These are phyloP conservation scores for Pseudocercospora musae DNA, from an alignment of 2,329 filamentous ascomycete species.

Conservation along the genomic window DNA sequence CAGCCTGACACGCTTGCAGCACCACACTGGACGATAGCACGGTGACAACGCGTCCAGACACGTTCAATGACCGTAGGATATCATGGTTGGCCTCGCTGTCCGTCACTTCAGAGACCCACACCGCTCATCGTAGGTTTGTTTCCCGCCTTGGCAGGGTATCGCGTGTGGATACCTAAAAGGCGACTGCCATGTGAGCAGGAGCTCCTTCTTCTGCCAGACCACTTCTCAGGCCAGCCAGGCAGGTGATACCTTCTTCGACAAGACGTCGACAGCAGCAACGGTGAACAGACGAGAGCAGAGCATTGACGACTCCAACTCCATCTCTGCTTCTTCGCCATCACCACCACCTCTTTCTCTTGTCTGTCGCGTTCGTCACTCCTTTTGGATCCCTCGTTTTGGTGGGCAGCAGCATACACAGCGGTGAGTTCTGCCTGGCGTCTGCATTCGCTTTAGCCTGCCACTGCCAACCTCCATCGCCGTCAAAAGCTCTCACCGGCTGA, in stretches of 20 bases:
- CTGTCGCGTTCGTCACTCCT: constrained; percentile 5
- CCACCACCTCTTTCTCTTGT: constrained; percentile 5
- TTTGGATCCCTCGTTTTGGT: constrained; percentile 5
- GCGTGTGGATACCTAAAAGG: background rate
- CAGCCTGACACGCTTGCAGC: background rate
- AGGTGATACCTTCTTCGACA: background rate
- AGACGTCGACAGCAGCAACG: background rate
- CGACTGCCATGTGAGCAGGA: background rate
- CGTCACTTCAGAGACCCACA: background rate
- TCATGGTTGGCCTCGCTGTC: background rate
- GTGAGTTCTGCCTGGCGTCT: constrained; percentile 1
- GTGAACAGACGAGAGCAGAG: background rate
- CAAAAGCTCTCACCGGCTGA: background rate
- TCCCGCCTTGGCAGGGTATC: background rate
- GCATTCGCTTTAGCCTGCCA: background rate
- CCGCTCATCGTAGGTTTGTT: background rate
- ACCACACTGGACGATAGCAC: background rate
- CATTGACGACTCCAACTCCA: background rate
- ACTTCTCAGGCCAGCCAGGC: background rate
- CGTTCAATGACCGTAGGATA: background rate
- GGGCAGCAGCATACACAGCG: constrained; percentile 1
- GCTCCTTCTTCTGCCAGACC: background rate
- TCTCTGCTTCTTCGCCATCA: constrained; percentile 1
- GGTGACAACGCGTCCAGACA: background rate
- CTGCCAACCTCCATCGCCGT: background rate